phyloP scores from a whole-genome alignment of 345 rosid species.

The Rhodamnia argentea region DNA sequence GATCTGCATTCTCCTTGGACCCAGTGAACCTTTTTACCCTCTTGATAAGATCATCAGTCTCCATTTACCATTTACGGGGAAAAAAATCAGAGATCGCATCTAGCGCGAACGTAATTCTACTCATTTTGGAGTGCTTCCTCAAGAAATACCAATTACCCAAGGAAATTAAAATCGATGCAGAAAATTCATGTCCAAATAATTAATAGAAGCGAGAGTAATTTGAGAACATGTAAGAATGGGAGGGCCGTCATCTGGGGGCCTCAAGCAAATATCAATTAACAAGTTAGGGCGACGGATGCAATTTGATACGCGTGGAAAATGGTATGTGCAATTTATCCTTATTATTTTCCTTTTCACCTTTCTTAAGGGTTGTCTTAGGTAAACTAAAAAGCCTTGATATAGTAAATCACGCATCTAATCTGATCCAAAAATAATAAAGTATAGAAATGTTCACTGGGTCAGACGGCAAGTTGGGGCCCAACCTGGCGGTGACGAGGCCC shows the following conservation, averaged over 20 bases:
- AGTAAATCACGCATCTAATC: no score
- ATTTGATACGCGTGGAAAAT: not conserved
- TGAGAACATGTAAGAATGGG: not conserved
- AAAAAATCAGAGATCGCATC: not conserved
- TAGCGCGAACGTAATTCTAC: not conserved
- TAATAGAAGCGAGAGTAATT: not conserved
- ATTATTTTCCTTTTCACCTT: no score
- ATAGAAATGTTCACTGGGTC: not conserved
- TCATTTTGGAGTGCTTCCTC: not conserved
- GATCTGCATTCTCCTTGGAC: not conserved
- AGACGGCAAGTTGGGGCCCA: no score
- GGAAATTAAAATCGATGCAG: not conserved
- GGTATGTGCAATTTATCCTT: not conserved
- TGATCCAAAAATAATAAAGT: no score
- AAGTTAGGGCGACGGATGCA: not conserved
- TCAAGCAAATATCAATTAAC: not conserved
- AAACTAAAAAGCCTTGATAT: not conserved
- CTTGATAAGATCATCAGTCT: not conserved
- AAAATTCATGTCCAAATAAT: not conserved
- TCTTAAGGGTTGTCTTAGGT: not conserved
- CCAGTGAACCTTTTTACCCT: not conserved
- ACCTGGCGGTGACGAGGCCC: no score
- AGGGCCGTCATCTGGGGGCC: not conserved
- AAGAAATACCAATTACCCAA: not conserved
- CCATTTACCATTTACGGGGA: not conserved